Base-by-base conservation (phyloP, 2,329 filamentous ascomycete species). In the Cladophialophora bantiana region DNA sequence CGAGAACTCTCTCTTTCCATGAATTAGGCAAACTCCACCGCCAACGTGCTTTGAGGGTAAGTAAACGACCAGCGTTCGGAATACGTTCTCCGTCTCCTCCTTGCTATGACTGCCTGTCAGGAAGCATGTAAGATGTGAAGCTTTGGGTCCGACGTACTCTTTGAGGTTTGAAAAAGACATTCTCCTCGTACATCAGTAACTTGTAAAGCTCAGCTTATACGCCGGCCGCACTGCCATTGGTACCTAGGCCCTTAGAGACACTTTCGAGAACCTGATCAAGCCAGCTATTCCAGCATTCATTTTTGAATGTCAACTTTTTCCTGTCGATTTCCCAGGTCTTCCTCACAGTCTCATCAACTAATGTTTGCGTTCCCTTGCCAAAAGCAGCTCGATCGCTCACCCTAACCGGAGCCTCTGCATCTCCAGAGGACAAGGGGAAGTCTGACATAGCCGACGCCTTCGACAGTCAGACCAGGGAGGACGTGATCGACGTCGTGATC, bases 31-130 rank as follows among this genome's bases (percentile, higher is more conserved):
- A 0, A 85, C 75, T 1, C 80, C 78, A 0, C 84, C 83, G 7
- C 83, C 84, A 20, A 73, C 65, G 65, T 86, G 82, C 2, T 73
- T 42, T 0, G 81, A 85, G 0, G 84, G 83, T 2, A 86, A 74
- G 66, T 77, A 80, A 35, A 86, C 73, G 53, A 83, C 77, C 1
- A 86, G 76, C 0, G 82, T 86, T 7, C 81, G 84, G 67, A 86
- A 78, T 79, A 84, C 84, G 20, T 79, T 78, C 0, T 79, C 77
- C 0, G 75, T 77, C 58, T 83, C 84, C 66, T 84, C 80, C 0
- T 78, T 81, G 31, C 59, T 63, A 13, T 15, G 13, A n/a, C n/a
- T n/a, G 7, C 7, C 4, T 6, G 32, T 54, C 12, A 54, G 52
- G 12, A 35, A 20, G 3, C 7, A 20, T 54, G 42, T n/a, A 59